phyloP scores from a whole-genome alignment of 495 filamentous ascomycete genomes.

The Xylaria castorea region DNA sequence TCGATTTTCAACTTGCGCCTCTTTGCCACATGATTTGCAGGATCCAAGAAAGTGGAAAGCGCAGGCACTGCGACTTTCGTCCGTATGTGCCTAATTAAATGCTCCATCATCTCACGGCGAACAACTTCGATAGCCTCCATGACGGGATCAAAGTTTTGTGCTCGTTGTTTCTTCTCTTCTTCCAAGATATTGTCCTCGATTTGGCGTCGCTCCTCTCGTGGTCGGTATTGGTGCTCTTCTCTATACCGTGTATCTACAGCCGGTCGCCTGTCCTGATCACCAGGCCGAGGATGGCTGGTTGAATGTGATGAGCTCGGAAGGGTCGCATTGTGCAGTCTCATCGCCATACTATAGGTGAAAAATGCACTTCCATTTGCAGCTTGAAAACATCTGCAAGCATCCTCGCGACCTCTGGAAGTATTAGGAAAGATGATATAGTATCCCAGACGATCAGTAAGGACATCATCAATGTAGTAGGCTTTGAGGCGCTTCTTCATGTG shows the following conservation, averaged over 20 bases:
- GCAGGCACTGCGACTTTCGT: constrained; percentile 80
- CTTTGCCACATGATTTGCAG: constrained; percentile 75
- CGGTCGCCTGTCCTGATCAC: constrained; percentile 35
- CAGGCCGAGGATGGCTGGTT: constrained; percentile 21
- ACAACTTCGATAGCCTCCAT: constrained; percentile 78
- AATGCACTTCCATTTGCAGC: constrained; percentile 75
- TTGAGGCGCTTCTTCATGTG: constrained; percentile 89
- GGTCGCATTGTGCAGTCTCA: constrained; percentile 70
- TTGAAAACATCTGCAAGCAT: constrained; percentile 77
- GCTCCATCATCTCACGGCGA: constrained; percentile 79
- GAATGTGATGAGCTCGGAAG: constrained; percentile 53
- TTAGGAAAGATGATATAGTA: constrained; percentile 92
- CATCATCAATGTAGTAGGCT: constrained; percentile 74
- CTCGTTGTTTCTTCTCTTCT: constrained; percentile 84
- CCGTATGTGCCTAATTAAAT: constrained; percentile 84
- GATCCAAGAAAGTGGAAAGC: constrained; percentile 85
- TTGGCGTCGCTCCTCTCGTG: constrained; percentile 57
- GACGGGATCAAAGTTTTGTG: constrained; percentile 85
- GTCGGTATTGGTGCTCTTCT: constrained; percentile 55
- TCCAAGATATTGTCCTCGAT: constrained; percentile 81
- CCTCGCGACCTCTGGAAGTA: constrained; percentile 73
- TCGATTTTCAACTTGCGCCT: constrained; percentile 78
- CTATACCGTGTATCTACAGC: constrained; percentile 48
- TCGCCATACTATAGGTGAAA: constrained; percentile 92
- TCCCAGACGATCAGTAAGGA: constrained; percentile 80